phyloP scores from a whole-genome alignment of 352 stramenopile species.

The Plasmopara viticola region DNA sequence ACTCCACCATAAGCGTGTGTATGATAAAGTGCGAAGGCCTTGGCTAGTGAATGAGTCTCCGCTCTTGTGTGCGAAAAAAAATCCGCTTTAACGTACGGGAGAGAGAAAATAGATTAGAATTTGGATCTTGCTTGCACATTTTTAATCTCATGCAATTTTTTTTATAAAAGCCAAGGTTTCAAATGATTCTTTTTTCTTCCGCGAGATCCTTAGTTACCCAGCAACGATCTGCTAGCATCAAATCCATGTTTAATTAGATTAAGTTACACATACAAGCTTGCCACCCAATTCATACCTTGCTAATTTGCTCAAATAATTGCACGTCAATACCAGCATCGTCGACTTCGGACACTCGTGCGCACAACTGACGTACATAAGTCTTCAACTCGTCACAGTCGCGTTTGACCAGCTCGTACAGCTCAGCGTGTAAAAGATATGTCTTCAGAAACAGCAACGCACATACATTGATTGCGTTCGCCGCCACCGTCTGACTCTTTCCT shows the following conservation, averaged over 20 bases:
- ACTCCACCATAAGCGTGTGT: too few relatives aligned
- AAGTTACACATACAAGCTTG: background rate
- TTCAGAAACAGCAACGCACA: constrained; percentile 60
- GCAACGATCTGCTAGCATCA: background rate
- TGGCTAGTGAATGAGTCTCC: too few relatives aligned
- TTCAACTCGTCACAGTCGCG: constrained; percentile 36
- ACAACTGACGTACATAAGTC: constrained; percentile 33
- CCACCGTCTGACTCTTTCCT: constrained; percentile 2
- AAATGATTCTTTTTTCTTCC: background rate
- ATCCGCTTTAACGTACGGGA: too few relatives aligned
- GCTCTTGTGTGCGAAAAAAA: too few relatives aligned
- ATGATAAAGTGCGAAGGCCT: too few relatives aligned
- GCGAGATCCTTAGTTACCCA: background rate
- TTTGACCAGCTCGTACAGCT: constrained; percentile 36
- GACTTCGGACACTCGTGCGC: constrained; percentile 15
- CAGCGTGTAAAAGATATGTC: constrained; percentile 48
- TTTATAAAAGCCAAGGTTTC: too few relatives aligned
- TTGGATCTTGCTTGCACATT: too few relatives aligned
- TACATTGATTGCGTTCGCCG: constrained; percentile 39
- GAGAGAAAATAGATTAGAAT: too few relatives aligned
- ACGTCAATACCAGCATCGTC: constrained; percentile 14
- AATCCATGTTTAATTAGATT: background rate
- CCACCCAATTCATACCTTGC: constrained; percentile 13
- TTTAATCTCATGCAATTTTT: too few relatives aligned
- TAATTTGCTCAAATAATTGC: constrained; percentile 22